A percentile compares a stretch with the other conserved stretches of the same genome.
These are phyloP conservation scores for Nannochloropsis gaditana DNA, from an alignment of 108 stramenopile species.

Conservation along the genomic window DNA sequence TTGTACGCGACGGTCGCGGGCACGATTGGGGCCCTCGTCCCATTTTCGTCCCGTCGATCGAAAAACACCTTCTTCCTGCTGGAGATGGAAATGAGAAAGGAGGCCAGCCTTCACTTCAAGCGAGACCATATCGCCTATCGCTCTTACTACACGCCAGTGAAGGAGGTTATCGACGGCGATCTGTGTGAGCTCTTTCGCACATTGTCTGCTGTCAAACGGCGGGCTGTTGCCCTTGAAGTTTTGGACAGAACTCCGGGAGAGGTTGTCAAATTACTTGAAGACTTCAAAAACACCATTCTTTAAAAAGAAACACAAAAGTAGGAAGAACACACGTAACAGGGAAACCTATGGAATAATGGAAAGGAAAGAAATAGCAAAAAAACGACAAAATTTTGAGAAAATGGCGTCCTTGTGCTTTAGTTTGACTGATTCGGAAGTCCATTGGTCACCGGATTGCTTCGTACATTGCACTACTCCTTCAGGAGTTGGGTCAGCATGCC, in stretches of 20 bases:
- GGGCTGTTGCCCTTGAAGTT: conserved; percentile 63
- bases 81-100: conserved; percentile 74
- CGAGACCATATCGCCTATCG: conserved; percentile 89
- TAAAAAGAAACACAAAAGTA: conserved; percentile 21
- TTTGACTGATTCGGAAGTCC: background rate
- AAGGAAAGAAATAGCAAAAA: background rate
- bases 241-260: conserved; percentile 85
- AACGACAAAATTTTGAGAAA: background rate
- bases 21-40: conserved; percentile 81
- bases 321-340: background rate
- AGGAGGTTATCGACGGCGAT: conserved; percentile 91
- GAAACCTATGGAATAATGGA: background rate
- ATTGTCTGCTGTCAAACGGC: conserved; percentile 68
- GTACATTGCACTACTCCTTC: background rate
- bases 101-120: conserved; percentile 63
- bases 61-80: conserved; percentile 70
- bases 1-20: conserved; percentile 87
- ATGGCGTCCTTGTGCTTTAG: background rate
- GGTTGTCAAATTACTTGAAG: conserved; percentile 89
- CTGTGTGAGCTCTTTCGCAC: conserved; percentile 78
- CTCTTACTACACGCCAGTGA: conserved; percentile 75
- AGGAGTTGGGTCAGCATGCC: conserved; percentile 29
- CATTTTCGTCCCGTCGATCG: conserved; percentile 65
- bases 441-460: too few species aligned
- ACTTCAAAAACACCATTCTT: conserved; percentile 51